phyloP scores from a whole-genome alignment of 2,329 filamentous ascomycete genomes.

The Penicillium corylophilum region DNA sequence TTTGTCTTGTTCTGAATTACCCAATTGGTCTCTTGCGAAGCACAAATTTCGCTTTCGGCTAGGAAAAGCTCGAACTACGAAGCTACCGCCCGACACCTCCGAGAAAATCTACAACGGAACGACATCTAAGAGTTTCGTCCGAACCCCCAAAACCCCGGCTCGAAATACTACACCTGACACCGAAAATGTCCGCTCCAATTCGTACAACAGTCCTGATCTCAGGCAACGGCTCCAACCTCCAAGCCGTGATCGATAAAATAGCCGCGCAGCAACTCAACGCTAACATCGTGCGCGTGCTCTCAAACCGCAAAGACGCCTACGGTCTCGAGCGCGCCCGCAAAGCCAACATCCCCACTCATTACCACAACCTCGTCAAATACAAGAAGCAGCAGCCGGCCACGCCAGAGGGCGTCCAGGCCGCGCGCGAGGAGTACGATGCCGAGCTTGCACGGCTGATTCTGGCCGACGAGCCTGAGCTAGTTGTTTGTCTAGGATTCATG shows the following conservation, averaged over 20 bases:
- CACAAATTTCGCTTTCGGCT: not conserved
- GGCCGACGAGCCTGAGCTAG: slow-evolving; percentile 64
- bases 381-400: slow-evolving; percentile 66
- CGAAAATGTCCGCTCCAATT: slow-evolving; percentile 34
- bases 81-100: not conserved
- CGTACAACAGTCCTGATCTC: slow-evolving; percentile 69
- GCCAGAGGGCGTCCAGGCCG: slow-evolving; percentile 50
- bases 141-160: not conserved
- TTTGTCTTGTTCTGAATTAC: not conserved
- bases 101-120: not conserved
- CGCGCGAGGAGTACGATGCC: slow-evolving; percentile 69
- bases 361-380: slow-evolving; percentile 78
- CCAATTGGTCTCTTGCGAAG: slow-evolving; percentile 6
- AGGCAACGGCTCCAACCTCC: slow-evolving; percentile 74
- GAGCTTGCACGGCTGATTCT: slow-evolving; percentile 70
- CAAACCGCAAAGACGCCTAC: slow-evolving; percentile 64
- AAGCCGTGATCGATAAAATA: slow-evolving; percentile 69
- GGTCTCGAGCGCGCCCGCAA: slow-evolving; percentile 61
- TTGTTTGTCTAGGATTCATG: slow-evolving; percentile 87
- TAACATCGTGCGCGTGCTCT: slow-evolving; percentile 63
- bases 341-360: slow-evolving; percentile 68
- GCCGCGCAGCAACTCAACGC: slow-evolving; percentile 50
- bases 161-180: not conserved
- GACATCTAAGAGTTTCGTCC: not conserved
- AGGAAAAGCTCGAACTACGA: not conserved